Base-by-base conservation (phyloP, 768 basidiomycete genomes). In the Candolleomyces eurysporus region DNA sequence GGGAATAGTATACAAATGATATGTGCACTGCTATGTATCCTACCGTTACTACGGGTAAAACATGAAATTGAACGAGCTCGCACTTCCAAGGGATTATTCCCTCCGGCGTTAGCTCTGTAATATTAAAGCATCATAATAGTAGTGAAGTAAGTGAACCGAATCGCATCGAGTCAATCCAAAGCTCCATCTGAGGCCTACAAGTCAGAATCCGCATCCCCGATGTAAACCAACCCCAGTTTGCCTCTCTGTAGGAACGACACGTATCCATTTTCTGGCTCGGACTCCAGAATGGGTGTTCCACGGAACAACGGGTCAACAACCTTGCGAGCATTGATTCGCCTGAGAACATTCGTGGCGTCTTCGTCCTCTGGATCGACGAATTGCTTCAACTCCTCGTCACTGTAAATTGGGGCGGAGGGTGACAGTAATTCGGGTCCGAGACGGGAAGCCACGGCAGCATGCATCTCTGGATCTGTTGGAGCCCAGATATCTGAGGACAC, bases 401-500 rank as follows among this genome's bases (percentile, higher is more conserved):
- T 63, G 50, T 68, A 63, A 40, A 72, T 67, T 3, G 69, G 66
- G 2, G 65, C 65, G n/a, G 61, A 61, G 5, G 69, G 64, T 0
- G 65, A 62, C 17, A 70, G 59, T 7, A 72, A 55, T 57, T 69
- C 67, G 11, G 69, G 62, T 10, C 64, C 67, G 6, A 72, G 57
- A 6, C 72, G 69, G 21, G 71, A 63, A 14, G 65, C 67, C 17
- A 75, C 68, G 4, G 63, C 57, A 16, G 66, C 54, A 36, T 63
- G 62, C 71, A 71, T 67, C 51, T 73, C 67, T 2, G 72, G 66
- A 48, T 67, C 69, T 0, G 66, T 70, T 3, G 71, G 72, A 4
- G 65, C 67, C 52, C 73, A 66, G 26, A 73, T 63, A 58, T 70
- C 67, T 68, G 39, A 13, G 39, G 8, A 17, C 49, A 62, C 9